Evolutionary conservation across 805 yeast species (phyloP), one percentile per base, ranked within the genome.

Genomic region (Metschnikowia cerradonensis): DNA sequence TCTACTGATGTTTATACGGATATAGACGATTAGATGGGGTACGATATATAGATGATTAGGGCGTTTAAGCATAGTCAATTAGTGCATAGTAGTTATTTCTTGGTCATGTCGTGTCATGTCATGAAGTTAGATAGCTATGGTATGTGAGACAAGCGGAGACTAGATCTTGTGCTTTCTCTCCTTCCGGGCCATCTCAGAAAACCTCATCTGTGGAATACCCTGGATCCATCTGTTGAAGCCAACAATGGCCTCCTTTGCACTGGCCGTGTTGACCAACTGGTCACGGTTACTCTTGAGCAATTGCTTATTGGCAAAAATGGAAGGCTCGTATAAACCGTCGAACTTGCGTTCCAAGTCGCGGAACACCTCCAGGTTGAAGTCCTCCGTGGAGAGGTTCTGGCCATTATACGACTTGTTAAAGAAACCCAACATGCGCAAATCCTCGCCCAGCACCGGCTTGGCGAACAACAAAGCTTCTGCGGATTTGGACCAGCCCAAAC

Each of bases 401-500:
- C 67, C 68, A 14, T 67, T 65, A 61, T 77, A 84, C 26, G 82
- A 67, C 65, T 81, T 76, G 64, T 85, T 83, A 55, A 88, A 66
- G 47, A 88, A 78, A 0, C 91, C 92, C 38, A 77, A 69, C 20
- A 73, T 65, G 43, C 64, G 61, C 65, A 90, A 73, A 23, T 81
- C 84, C n/a, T 73, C 63, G 39, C 87, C 86, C 2, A 65, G 59
- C 36, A 90, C 77, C 14, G 88, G 89, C 63, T 79, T 80, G 2
- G 88, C 81, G 45, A 87, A 77, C 55, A 89, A 71, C 40, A 90
- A 70, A 2, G 89, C 88, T 67, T 89, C 91, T 47, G 84, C 76
- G 14, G 94, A 83, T 55, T 75, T 78, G 53, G 88, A 81, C 70
- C 82, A 72, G 1, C 96, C 96, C 51, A 90, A 70, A 60, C 95